These are phyloP conservation scores for Arabidopsis thaliana DNA, from an alignment of 345 rosid species.

Conservation along the genomic window TAIR10.1 NC_003070.9:10151501-10152000, in stretches of 20 bases:
- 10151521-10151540: no score
- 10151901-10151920: no score
- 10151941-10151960: not conserved
- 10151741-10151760: constrained; percentile 24
- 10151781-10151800: constrained; percentile 37
- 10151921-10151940: not conserved
- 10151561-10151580: no score
- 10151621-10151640: not conserved
- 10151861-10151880: constrained; percentile 31
- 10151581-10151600: not conserved
- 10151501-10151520: no score
- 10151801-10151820: fast-evolving
- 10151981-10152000: not conserved
- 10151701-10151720: constrained; percentile 36
- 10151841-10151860: no score
- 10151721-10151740: constrained; percentile 33
- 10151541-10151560: no score
- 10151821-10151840: not conserved
- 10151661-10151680: constrained; percentile 29
- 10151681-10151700: constrained; percentile 11
- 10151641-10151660: not conserved
- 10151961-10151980: not conserved
- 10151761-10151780: constrained; percentile 33
- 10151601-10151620: not conserved
- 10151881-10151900: not conserved